Base-by-base conservation (phyloP, 495 filamentous ascomycete species). In the Aspergillus affinis region DNA sequence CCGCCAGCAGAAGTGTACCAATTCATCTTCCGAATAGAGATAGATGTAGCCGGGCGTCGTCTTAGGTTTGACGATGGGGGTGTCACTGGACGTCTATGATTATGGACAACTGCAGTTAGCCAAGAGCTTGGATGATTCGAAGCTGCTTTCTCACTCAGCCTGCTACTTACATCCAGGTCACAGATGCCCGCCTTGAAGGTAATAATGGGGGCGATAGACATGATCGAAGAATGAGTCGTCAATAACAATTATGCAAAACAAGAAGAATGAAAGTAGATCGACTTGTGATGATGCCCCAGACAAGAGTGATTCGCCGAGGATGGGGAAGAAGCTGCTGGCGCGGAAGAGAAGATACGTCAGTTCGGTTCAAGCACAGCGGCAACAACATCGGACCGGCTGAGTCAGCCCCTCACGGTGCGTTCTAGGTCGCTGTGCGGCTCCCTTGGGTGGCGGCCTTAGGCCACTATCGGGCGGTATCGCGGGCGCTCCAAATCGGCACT, bases 1-100 rank as follows among this genome's bases (percentile, higher is more conserved):
- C 54, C 93, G 90, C 95, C 95, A 99, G 83, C 93, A 98, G 75
- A 99, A 95, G 79, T 97, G 93, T 65, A 93, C 81, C 48, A 98
- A 82, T 2, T 97, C 95, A 84, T 97, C 94, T 82, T 96, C 93
- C 49, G 82, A 81, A 76, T 92, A 97, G 57, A 99, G 87, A 72
- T 95, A 99, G 70, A 98, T 85, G 74, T 94, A 94, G 59, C 95
- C 95, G 4, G 89, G 87, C 0, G 83, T 88, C 6, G 84, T 75
- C 60, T 84, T 78, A 3, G 91, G 84, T 61, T 83, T 84, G 62
- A 96, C 79, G 65, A 84, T 88, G 65, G 79, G 82, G 53, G 88
- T 86, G 70, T 80, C 78, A 49, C 78, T 74, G 18, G 81, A 84
- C 69, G 73, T 77, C 88, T 89, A 59, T 19, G 29, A 17, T 2